Evolutionary conservation across 768 basidiomycete species (phyloP), one percentile per base, ranked within the genome.

Genomic region (Neoboletus subvelutipes): DNA sequence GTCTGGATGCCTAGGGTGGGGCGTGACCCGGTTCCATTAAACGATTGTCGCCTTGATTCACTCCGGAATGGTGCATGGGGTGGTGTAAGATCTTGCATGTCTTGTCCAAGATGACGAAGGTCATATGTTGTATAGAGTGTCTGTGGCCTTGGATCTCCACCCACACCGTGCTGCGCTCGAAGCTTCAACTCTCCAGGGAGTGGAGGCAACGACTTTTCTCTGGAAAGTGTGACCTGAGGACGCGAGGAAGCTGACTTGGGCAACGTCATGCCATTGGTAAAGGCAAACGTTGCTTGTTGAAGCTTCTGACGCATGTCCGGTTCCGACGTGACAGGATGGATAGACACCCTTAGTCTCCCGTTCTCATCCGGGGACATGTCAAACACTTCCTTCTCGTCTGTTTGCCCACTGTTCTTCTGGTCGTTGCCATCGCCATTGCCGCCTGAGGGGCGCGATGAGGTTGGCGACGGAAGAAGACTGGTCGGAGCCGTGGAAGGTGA

Each of bases 201-300:
- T 11, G 91, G 90, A 5, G 91, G 91, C 4, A 93, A 72, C 6
- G 84, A 87, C 64, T 93, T 93, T 58, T 92, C 89, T 48, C 87
- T 77, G 18, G 76, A 73, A 53, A 81, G 59, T 36, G 39, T 31
- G 26, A 56, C 45, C 24, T 68, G 66, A 34, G 58, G 33, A 26
- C 62, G 65, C 42, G 52, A 28, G 28, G 45, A 24, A 3, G 50
- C 39, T 22, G 67, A 26, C 42, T 67, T 73, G 24, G 71, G 67
- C 13, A 72, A 50, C 29, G 63, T 69, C 68, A 71, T 69, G 42
- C 60, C 60, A 51, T 62, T 69, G 47, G 76, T 71, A 4, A 70
- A 68, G 33, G 74, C 64, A 52, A 73, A 75, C 18, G 67, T 70
- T 20, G 66, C 55, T 50, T 72, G 78, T 69, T 58, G 76, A 64